Percentiles rank a stretch among this genome's conserved stretches.
phyloP scores from a whole-genome alignment of 1,139 yeast species.

The Nadsonia commutata region DNA sequence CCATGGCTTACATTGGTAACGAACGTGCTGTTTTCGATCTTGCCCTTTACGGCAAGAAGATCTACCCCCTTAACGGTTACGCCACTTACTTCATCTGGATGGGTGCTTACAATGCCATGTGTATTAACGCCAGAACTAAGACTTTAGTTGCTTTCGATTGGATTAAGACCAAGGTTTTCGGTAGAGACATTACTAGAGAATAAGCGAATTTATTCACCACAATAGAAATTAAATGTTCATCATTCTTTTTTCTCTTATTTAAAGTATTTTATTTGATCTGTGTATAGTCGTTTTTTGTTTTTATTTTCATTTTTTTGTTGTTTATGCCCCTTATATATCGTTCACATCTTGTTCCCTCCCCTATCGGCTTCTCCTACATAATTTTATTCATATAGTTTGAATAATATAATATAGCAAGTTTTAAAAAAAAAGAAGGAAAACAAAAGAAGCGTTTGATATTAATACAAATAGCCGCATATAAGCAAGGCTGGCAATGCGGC shows the following conservation, averaged over 20 bases:
- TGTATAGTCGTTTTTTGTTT: background rate
- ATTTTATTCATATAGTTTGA: too few species aligned
- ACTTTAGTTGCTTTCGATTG: slow-evolving; percentile 75
- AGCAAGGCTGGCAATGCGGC: too few species aligned
- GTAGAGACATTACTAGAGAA: slow-evolving; percentile 53
- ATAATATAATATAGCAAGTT: too few species aligned
- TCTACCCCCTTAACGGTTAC: slow-evolving; percentile 73
- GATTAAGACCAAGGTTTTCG: slow-evolving; percentile 74
- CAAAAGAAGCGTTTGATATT: too few species aligned
- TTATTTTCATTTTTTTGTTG: background rate
- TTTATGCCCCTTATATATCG: background rate
- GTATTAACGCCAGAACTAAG: slow-evolving; percentile 78
- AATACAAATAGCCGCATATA: too few species aligned
- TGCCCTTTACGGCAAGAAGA: slow-evolving; percentile 51
- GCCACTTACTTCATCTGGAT: slow-evolving; percentile 89
- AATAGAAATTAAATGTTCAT: background rate
- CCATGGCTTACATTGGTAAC: slow-evolving; percentile 60
- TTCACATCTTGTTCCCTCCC: background rate
- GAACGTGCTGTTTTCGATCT: slow-evolving; percentile 91
- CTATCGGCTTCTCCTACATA: too few species aligned
- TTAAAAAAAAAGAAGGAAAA: too few species aligned
- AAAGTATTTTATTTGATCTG: background rate
- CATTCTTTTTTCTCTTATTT: too few species aligned
- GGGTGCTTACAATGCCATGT: slow-evolving; percentile 84
- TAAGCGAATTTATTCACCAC: slow-evolving; percentile 10